Percentiles rank a stretch among this genome's conserved stretches.
Evolutionary conservation across 2,329 filamentous ascomycete species (phyloP).

Genomic region (Cercospora berteroae): DNA sequence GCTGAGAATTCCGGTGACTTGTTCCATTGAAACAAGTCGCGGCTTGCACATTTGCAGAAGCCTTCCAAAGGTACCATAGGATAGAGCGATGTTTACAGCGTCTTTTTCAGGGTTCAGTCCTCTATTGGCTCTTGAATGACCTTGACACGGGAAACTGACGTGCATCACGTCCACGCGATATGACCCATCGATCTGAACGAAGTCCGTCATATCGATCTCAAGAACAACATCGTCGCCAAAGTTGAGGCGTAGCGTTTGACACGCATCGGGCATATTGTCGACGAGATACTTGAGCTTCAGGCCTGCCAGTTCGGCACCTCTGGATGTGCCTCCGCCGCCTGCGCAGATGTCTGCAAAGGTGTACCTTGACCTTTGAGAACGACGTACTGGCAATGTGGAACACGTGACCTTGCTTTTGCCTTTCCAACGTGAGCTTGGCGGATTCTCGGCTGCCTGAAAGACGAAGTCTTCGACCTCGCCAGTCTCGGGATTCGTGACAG

Average conservation of each 20-base stretch:
- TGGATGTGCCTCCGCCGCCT: conserved; percentile 69
- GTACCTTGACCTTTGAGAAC: not conserved
- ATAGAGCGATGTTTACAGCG: conserved; percentile 63
- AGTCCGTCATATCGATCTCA: not conserved
- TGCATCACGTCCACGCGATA: not conserved
- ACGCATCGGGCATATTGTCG: conserved; percentile 51
- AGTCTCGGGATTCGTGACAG: not conserved
- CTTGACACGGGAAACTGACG: not conserved
- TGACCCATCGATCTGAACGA: not conserved
- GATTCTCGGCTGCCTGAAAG: not conserved
- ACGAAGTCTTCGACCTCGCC: not conserved
- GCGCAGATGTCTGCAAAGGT: conserved; percentile 61
- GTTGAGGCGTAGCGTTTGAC: not conserved
- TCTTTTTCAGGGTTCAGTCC: conserved; percentile 53
- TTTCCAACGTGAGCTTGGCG: not conserved
- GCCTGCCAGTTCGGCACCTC: conserved; percentile 60
- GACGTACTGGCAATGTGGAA: not conserved
- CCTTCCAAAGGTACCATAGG: conserved; percentile 42
- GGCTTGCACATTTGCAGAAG: conserved; percentile 61
- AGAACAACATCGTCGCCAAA: not conserved
- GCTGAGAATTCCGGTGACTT: conserved; percentile 62
- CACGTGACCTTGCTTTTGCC: not conserved
- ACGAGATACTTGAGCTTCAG: conserved; percentile 53
- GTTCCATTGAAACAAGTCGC: conserved; percentile 72
- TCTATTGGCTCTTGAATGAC: conserved; percentile 57